phyloP scores from a whole-genome alignment of 2,329 filamentous ascomycete species.

The Fusarium keratoplasticum region DNA sequence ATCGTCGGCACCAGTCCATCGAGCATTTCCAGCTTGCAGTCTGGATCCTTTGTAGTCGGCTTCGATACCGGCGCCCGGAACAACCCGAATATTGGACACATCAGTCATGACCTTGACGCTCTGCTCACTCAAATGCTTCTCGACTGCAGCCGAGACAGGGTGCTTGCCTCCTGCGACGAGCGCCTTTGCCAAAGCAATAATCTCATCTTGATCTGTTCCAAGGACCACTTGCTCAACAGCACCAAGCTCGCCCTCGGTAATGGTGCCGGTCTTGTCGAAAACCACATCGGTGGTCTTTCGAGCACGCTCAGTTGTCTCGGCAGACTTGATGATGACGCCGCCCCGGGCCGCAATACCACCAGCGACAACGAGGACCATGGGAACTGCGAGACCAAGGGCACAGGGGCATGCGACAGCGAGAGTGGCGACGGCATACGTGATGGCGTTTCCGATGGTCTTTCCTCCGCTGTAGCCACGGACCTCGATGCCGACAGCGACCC shows the following conservation, averaged over 20 bases:
- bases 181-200: constrained; percentile 43
- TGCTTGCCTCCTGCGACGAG: constrained; percentile 58
- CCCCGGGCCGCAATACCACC: neutral
- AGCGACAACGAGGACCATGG: neutral
- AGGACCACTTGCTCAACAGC: constrained; percentile 39
- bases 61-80: constrained; percentile 56
- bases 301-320: neutral
- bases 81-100: constrained; percentile 45
- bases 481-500: neutral
- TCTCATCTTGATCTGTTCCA: constrained; percentile 27
- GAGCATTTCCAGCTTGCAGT: constrained; percentile 59
- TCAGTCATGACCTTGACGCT: constrained; percentile 19
- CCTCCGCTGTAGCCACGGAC: neutral
- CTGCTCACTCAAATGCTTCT: constrained; percentile 45
- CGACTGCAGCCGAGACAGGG: constrained; percentile 59
- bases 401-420: neutral
- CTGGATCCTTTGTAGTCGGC: constrained; percentile 45
- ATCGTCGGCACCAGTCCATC: constrained; percentile 53
- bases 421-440: neutral
- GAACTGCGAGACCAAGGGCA: neutral
- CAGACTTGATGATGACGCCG: neutral
- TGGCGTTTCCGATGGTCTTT: neutral
- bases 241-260: constrained; percentile 60
- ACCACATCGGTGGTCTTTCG: constrained; percentile 52
- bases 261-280: constrained; percentile 74